Percentiles rank a stretch among this genome's conserved stretches.
Conservation (phyloP, 371 early-diverging fungal genomes). For the Nematocida ironsii region DNA sequence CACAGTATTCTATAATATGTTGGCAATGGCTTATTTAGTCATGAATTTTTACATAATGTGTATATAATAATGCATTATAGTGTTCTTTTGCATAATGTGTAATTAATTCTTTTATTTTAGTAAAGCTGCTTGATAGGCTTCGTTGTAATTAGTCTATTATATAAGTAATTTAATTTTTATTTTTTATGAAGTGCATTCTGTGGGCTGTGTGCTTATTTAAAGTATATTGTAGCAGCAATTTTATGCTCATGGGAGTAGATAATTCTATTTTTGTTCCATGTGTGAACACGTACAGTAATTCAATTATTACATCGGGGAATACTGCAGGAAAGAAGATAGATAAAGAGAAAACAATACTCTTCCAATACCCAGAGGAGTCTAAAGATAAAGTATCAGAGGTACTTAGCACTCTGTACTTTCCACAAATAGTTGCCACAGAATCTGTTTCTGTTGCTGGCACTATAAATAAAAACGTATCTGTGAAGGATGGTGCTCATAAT, state of each 20-base stretch:
- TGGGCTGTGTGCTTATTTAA: no score
- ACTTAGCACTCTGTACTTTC: constrained; percentile 4
- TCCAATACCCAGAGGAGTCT: background rate
- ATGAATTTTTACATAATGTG: no score
- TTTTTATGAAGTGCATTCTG: no score
- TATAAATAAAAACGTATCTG: constrained; percentile 7
- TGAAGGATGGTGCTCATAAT: background rate
- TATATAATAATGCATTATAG: no score
- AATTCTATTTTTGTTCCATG: constrained; percentile 2
- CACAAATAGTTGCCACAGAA: background rate
- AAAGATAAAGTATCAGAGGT: background rate
- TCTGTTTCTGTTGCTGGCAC: background rate
- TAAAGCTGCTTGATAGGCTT: no score
- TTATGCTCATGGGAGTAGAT: constrained; percentile 7
- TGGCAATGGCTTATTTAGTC: no score
- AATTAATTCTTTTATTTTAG: no score
- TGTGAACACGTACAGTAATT: background rate
- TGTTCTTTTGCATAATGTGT: no score
- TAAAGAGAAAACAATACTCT: constrained; percentile 1
- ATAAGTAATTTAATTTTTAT: no score
- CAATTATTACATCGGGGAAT: background rate
- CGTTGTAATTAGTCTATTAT: no score
- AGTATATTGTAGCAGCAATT: background rate
- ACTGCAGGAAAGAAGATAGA: background rate
- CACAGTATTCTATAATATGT: no score